Percentiles rank a stretch among this genome's conserved stretches.
Conservation (phyloP, 306 rosid genomes). For the Trichosanthes truncata region DNA sequence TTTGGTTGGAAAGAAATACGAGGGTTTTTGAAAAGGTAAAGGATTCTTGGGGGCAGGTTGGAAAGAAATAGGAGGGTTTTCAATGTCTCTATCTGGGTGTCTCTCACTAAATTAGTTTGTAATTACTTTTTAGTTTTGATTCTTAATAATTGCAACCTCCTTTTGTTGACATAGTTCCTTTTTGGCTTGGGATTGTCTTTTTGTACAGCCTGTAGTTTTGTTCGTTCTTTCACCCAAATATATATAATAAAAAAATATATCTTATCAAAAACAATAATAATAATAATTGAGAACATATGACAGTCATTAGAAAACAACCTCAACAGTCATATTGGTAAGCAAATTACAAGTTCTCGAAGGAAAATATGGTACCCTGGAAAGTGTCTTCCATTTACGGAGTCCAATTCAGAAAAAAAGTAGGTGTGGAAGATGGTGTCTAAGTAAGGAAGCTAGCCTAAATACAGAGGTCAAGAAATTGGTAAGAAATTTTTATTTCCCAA, state of each 20-base stretch:
- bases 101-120: background rate
- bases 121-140: background rate
- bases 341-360: background rate
- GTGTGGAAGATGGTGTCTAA: too few relatives aligned
- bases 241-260: too few relatives aligned
- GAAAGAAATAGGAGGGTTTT: background rate
- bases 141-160: background rate
- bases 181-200: background rate
- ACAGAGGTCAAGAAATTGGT: too few relatives aligned
- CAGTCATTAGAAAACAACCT: background rate
- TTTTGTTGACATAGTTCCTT: background rate
- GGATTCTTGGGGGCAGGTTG: background rate
- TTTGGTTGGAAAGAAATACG: background rate
- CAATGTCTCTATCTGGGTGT: background rate
- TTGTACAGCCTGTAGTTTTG: background rate
- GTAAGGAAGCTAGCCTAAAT: too few relatives aligned
- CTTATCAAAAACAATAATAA: background rate
- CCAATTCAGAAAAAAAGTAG: too few relatives aligned
- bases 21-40: background rate
- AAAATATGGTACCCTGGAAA: too few relatives aligned
- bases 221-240: background rate
- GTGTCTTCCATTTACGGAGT: too few relatives aligned
- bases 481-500: too few relatives aligned
- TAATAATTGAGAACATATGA: background rate
- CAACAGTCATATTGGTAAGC: background rate